phyloP scores from a whole-genome alignment of 2,329 filamentous ascomycete species.

The Talaromyces marneffei region DNA sequence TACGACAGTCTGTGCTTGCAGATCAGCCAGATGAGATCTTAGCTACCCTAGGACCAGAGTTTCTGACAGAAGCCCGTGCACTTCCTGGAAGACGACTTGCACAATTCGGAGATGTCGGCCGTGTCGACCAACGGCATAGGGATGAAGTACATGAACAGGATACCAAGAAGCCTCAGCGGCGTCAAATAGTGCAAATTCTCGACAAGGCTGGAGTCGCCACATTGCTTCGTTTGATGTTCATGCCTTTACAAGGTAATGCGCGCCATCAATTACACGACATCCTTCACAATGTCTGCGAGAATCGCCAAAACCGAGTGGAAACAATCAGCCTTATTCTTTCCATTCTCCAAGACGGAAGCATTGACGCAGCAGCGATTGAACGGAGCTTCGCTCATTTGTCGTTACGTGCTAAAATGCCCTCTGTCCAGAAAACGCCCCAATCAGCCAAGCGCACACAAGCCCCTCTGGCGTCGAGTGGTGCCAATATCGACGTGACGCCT shows the following conservation, averaged over 20 bases:
- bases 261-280: slow-evolving; percentile 79
- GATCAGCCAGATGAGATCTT: slow-evolving; percentile 88
- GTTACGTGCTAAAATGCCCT: slow-evolving; percentile 76
- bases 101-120: slow-evolving; percentile 45
- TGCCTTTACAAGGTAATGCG: slow-evolving; percentile 82
- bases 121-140: slow-evolving; percentile 33
- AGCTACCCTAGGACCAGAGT: slow-evolving; percentile 73
- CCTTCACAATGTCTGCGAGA: slow-evolving; percentile 86
- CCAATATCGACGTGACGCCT: slow-evolving; percentile 83
- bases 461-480: slow-evolving; percentile 47
- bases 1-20: slow-evolving; percentile 80
- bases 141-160: slow-evolving; percentile 42
- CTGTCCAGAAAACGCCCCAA: slow-evolving; percentile 75
- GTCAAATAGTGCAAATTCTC: slow-evolving; percentile 88
- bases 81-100: slow-evolving; percentile 55
- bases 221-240: slow-evolving; percentile 96
- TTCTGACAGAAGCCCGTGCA: slow-evolving; percentile 78
- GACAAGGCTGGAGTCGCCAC: slow-evolving; percentile 94
- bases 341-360: slow-evolving; percentile 91
- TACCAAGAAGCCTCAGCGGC: slow-evolving; percentile 62
- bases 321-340: slow-evolving; percentile 88
- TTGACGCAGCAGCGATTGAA: slow-evolving; percentile 88
- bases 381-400: slow-evolving; percentile 92
- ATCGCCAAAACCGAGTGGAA: slow-evolving; percentile 90
- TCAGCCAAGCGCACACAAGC: slow-evolving; percentile 69